A percentile compares a stretch with the other conserved stretches of the same genome.
Conservation (phyloP, 2,329 filamentous ascomycete species). For the Trichoderma endophyticum region DNA sequence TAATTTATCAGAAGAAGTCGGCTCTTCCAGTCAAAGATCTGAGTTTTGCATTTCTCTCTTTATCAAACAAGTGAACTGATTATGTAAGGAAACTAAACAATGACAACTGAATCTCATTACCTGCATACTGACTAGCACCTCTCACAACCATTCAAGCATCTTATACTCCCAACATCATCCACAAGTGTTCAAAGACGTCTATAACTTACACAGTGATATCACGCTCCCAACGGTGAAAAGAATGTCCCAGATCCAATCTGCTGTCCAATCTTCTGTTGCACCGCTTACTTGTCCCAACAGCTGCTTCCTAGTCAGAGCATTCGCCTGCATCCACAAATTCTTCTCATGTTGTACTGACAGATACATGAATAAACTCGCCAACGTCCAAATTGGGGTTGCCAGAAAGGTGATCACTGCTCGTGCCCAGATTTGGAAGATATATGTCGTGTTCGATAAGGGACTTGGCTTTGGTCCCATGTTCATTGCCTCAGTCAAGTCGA, state of each 20-base stretch:
- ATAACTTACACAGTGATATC: background rate
- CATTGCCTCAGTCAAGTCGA: background rate
- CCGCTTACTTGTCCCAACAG: constrained; percentile 24
- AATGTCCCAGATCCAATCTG: background rate
- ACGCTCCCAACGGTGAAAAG: background rate
- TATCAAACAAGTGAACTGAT: background rate
- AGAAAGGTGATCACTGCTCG: constrained; percentile 5
- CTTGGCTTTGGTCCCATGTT: background rate
- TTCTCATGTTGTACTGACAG: constrained; percentile 23
- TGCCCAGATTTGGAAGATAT: background rate
- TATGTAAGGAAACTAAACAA: background rate
- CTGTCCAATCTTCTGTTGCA: background rate
- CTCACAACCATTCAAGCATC: background rate
- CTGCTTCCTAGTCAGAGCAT: constrained; percentile 31
- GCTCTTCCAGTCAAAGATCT: background rate
- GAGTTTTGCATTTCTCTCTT: background rate
- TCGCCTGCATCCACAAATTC: constrained; percentile 31
- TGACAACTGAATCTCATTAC: background rate
- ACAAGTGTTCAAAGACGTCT: background rate
- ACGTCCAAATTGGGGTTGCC: constrained; percentile 16
- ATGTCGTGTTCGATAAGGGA: background rate
- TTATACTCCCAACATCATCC: background rate
- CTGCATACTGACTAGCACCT: background rate
- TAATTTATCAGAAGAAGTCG: background rate
- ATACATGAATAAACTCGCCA: constrained; percentile 21